These are phyloP conservation scores for Talaromyces thailandensis DNA, from an alignment of 495 filamentous ascomycete genomes.

Conservation along the genomic window DNA sequence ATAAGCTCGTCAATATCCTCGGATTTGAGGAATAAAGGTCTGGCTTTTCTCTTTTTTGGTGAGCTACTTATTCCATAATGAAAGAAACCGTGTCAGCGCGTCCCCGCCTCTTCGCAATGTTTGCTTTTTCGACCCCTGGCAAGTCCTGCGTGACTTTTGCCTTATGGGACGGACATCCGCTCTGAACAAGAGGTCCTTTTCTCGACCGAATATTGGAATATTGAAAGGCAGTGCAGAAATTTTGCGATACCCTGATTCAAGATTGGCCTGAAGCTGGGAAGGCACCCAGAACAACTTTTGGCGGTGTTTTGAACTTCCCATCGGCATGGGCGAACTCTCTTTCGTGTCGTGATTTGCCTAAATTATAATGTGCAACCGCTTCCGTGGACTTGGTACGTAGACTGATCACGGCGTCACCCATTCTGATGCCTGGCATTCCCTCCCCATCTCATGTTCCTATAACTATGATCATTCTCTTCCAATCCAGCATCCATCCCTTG, in stretches of 20 bases:
- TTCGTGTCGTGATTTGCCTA: constrained; percentile 18
- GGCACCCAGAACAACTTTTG: constrained; percentile 15
- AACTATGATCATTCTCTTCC: not conserved
- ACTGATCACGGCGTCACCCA: constrained; percentile 34
- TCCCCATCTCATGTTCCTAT: not conserved
- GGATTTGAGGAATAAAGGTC: not conserved
- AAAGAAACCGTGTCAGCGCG: constrained; percentile 17
- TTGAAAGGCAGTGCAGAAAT: constrained; percentile 10
- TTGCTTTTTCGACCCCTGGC: constrained; percentile 18
- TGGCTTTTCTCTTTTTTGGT: not conserved
- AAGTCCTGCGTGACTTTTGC: constrained; percentile 11
- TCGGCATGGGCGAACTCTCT: constrained; percentile 14
- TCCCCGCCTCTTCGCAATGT: constrained; percentile 14
- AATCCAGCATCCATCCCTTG: not conserved
- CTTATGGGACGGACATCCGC: constrained; percentile 15
- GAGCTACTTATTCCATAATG: constrained; percentile 21
- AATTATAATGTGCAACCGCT: constrained; percentile 33
- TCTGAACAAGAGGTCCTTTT: constrained; percentile 27
- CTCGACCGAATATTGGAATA: constrained; percentile 8
- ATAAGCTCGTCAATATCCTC: not conserved
- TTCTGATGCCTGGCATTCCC: constrained; percentile 9
- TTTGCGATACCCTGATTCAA: constrained; percentile 12
- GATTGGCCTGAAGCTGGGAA: constrained; percentile 12
- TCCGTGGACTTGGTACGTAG: constrained; percentile 12
- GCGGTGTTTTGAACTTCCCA: constrained; percentile 15